Base-by-base conservation (phyloP, 2,329 filamentous ascomycete genomes). In the Hymenoscyphus fraxineus region DNA sequence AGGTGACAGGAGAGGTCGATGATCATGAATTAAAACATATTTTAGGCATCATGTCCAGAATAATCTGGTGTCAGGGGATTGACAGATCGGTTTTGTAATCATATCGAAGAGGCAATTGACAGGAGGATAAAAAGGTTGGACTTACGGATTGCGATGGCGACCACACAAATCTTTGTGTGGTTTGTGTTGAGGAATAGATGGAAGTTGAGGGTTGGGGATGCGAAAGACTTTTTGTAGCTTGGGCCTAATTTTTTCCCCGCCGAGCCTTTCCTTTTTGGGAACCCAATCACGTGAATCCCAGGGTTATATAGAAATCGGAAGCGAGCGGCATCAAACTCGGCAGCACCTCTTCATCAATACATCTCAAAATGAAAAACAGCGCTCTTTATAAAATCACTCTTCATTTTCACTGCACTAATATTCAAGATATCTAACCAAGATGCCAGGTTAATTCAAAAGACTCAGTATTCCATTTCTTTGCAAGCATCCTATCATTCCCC, bases 1-100 rank as follows among this genome's bases (percentile, higher is more conserved):
- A 38, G 57, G 27, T 15, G 35, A 59, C 31, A 38, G 31, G 63
- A 35, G 1, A 65, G 70, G 72, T 70, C 74, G 76, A 77, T 73
- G 73, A 77, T 80, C 78, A 81, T 80, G 75, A 75, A 78, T 80
- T 78, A 78, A 77, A 78, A 78, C 78, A 78, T 83, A 80, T 74
- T 76, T 77, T 84, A 81, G 82, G 80, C 76, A 80, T 78, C 78
- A 80, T 76, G 65, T 72, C 73, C 71, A 75, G 72, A 71, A 60
- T 62, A 65, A 70, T 71, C 73, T 74, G 80, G 80, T 78, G 80
- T 91, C 88, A 90, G 89, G 82, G 87, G 89, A 92, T 91, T 92
- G 89, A 92, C 89, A 92, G 89, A 92, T 91, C 86, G 69, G 73
- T 70, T 78, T 78, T 82, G 79, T 86, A 86, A 87, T 90, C 88